phyloP scores from a whole-genome alignment of 768 basidiomycete species.

The Auriscalpium microsporum region DNA sequence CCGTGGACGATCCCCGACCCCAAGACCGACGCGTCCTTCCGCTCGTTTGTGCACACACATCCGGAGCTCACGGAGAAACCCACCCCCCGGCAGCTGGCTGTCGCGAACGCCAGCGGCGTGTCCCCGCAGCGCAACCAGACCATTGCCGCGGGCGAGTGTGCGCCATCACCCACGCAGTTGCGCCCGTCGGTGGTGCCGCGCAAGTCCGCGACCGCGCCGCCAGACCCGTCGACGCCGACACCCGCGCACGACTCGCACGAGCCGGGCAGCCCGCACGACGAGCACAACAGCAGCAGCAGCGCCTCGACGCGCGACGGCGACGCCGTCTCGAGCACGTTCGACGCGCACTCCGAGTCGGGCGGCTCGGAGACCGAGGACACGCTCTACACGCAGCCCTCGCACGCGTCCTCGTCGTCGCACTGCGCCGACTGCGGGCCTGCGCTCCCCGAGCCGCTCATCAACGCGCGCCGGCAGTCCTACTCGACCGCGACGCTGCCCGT shows the following conservation, averaged over 20 bases:
- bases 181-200: background rate
- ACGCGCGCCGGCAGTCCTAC: constrained; percentile 13
- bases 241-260: constrained; percentile 2
- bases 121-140: background rate
- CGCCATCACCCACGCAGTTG: background rate
- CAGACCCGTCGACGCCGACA: constrained; percentile 10
- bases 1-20: constrained; percentile 98
- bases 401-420: constrained; percentile 2
- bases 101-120: background rate
- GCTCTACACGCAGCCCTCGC: constrained; percentile 6
- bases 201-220: constrained; percentile 1
- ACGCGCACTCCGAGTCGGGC: constrained; percentile 2
- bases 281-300: constrained; percentile 2
- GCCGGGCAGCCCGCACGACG: background rate
- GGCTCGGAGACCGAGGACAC: constrained; percentile 6
- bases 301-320: constrained; percentile 1
- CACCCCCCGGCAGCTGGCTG: constrained; percentile 7
- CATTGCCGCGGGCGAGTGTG: background rate
- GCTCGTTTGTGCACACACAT: constrained; percentile 87
- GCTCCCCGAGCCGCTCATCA: background rate
- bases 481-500: constrained; percentile 30
- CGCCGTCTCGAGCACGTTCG: constrained; percentile 6
- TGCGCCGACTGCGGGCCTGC: background rate
- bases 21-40: constrained; percentile 87
- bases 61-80: constrained; percentile 60